These are phyloP conservation scores for Leucogyrophana mollusca DNA, from an alignment of 768 basidiomycete genomes.

Conservation along the genomic window DNA sequence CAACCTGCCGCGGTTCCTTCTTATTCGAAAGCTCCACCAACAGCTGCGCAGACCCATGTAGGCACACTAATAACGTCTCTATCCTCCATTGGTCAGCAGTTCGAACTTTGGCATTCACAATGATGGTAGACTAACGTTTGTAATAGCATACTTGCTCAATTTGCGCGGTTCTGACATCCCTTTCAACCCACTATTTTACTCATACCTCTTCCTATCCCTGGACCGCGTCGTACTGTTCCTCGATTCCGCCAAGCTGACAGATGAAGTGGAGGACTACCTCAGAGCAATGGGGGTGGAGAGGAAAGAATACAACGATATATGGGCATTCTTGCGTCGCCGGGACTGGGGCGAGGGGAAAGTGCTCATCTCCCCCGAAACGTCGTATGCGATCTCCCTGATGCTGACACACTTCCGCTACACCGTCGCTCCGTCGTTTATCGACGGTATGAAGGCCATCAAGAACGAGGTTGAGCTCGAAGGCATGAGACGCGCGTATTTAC, in stretches of 20 bases:
- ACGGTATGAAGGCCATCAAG: constrained; percentile 84
- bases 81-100: constrained; percentile 61
- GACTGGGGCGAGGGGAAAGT: constrained; percentile 83
- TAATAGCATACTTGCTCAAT: constrained; percentile 80
- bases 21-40: constrained; percentile 62
- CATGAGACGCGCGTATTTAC: constrained; percentile 76
- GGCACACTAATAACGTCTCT: constrained; percentile 70
- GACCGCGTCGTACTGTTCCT: constrained; percentile 72
- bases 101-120: not conserved
- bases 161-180: constrained; percentile 89
- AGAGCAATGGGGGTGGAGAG: constrained; percentile 54
- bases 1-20: constrained; percentile 60
- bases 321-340: constrained; percentile 72
- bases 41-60: constrained; percentile 59
- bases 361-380: constrained; percentile 70
- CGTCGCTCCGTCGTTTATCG: constrained; percentile 64
- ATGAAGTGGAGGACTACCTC: constrained; percentile 59
- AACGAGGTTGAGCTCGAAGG: constrained; percentile 85
- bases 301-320: constrained; percentile 73
- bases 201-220: constrained; percentile 75
- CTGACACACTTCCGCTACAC: constrained; percentile 82
- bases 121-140: constrained; percentile 8
- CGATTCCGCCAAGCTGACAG: constrained; percentile 61
- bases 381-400: constrained; percentile 84
- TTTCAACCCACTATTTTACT: constrained; percentile 88